A percentile compares a stretch with the other conserved stretches of the same genome.
These are phyloP conservation scores for Nemania diffusa DNA, from an alignment of 2,329 filamentous ascomycete species.

Conservation along the genomic window DNA sequence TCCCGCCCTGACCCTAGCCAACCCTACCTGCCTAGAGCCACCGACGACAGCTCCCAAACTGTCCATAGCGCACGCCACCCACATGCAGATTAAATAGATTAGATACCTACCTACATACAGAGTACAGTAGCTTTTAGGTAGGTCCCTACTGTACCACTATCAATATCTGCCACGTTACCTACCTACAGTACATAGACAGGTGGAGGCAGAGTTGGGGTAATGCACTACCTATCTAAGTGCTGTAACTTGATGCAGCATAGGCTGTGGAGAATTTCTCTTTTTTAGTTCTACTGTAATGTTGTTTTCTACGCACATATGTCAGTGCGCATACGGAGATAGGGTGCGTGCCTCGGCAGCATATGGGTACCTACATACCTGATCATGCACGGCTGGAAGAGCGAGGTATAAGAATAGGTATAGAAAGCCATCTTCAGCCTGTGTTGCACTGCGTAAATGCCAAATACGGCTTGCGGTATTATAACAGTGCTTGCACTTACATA, in stretches of 20 bases:
- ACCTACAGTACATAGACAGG: no score
- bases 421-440: not conserved
- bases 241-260: constrained; percentile 12
- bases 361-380: not conserved
- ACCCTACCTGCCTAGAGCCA: not conserved
- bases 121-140: not conserved
- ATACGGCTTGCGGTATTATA: not conserved
- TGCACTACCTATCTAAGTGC: not conserved
- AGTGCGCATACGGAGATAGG: not conserved
- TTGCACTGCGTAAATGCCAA: not conserved
- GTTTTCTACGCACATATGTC: not conserved
- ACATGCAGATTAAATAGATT: constrained; percentile 5
- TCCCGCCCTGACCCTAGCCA: not conserved
- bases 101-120: not conserved
- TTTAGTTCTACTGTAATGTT: not conserved
- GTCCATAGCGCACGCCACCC: not conserved
- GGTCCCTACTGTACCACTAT: no score
- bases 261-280: not conserved
- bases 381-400: not conserved
- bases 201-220: constrained; percentile 5
- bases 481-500: not conserved
- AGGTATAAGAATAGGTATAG: not conserved
- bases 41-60: not conserved
- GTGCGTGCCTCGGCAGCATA: not conserved
- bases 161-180: no score